Conservation (phyloP, 164 flowering plant species). For the Umbellularia californica region DNA sequence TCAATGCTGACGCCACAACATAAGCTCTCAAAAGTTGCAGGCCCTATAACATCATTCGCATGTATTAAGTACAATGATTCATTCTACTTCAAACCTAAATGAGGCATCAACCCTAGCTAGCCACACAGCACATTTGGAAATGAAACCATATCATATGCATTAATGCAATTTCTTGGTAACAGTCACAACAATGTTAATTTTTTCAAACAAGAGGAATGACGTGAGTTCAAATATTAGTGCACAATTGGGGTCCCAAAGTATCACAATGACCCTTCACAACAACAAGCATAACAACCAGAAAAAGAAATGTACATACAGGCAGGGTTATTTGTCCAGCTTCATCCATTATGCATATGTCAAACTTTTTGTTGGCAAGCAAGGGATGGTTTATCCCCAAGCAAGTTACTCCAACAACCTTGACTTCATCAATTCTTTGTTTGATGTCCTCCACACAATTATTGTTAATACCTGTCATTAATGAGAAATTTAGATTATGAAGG, state of each 20-base stretch:
- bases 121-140: too few relatives aligned
- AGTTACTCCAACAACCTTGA: conserved; percentile 87
- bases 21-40: not conserved
- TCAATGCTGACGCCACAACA: not conserved
- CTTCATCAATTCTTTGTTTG: conserved; percentile 51
- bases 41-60: too few relatives aligned
- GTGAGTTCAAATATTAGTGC: not conserved
- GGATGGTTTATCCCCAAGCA: conserved; percentile 89
- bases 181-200: too few relatives aligned
- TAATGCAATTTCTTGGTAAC: too few relatives aligned
- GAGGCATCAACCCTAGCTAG: too few relatives aligned
- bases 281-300: not conserved
- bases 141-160: too few relatives aligned
- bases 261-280: not conserved
- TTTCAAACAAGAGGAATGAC: too few relatives aligned
- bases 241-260: not conserved
- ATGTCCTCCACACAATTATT: conserved; percentile 57
- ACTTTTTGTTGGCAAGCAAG: conserved; percentile 73
- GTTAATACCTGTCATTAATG: conserved; percentile 40
- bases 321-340: conserved; percentile 98
- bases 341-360: conserved; percentile 97
- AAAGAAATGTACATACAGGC: conserved; percentile 53
- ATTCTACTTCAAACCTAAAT: too few relatives aligned
- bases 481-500: conserved; percentile 5
- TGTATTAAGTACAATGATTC: too few relatives aligned